These are phyloP conservation scores for Lecanosticta acicola DNA, from an alignment of 2,329 filamentous ascomycete species.

Conservation along the genomic window DNA sequence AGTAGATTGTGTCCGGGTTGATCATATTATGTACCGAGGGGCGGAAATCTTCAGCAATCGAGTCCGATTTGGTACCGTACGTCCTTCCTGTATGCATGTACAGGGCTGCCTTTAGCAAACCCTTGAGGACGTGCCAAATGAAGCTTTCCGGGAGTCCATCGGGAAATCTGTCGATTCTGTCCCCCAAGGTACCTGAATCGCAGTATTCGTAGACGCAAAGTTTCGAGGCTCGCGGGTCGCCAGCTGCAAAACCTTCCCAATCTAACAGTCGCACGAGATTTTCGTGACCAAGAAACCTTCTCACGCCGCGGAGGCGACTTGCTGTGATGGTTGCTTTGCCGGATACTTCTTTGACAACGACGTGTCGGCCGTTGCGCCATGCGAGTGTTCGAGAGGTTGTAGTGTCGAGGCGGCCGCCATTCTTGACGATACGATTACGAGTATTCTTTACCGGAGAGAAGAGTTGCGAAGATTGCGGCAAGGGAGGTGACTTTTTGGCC, in stretches of 20 bases:
- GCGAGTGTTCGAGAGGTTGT: neutral
- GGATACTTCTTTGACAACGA: neutral
- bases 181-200: conserved; percentile 7
- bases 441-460: neutral
- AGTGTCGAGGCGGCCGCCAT: neutral
- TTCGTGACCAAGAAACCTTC: neutral
- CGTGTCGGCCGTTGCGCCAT: neutral
- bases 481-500: too few species aligned
- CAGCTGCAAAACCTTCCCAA: neutral
- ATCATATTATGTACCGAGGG: conserved; percentile 36
- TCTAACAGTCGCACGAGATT: neutral
- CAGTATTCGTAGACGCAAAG: conserved; percentile 7
- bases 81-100: conserved; percentile 2
- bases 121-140: conserved; percentile 13
- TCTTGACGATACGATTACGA: neutral
- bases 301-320: neutral
- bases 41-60: conserved; percentile 4
- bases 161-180: conserved; percentile 3
- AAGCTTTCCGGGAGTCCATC: conserved; percentile 11
- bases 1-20: conserved; percentile 32
- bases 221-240: neutral
- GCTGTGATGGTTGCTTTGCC: neutral
- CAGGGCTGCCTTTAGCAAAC: conserved; percentile 7
- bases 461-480: too few species aligned
- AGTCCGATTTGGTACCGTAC: neutral